Conservation (phyloP, 2,329 filamentous ascomycete genomes). For the Dissoconium aciculare region DNA sequence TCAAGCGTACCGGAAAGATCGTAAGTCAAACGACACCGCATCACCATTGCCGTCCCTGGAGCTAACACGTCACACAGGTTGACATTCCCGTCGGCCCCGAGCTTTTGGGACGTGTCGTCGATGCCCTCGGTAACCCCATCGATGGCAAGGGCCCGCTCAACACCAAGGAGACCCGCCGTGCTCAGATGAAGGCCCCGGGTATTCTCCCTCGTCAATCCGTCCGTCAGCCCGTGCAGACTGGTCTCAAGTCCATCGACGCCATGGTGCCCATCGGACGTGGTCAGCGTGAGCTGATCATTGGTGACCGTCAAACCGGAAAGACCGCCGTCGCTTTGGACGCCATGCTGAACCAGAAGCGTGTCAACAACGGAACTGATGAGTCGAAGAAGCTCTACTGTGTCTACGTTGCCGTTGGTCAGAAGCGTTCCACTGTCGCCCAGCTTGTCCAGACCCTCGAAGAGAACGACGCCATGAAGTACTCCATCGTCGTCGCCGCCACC, state of each 20-base stretch:
- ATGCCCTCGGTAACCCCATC: constrained; percentile 97
- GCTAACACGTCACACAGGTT: constrained; percentile 44
- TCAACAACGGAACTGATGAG: constrained; percentile 81
- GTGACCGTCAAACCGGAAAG: constrained; percentile 99
- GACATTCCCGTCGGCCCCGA: constrained; percentile 87
- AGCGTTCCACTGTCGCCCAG: constrained; percentile 98
- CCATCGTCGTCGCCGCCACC: constrained; percentile 81
- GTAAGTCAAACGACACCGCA: constrained; percentile 43
- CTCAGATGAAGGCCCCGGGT: constrained; percentile 96
- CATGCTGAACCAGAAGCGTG: constrained; percentile 98
- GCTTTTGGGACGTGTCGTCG: constrained; percentile 94
- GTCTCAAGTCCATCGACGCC: constrained; percentile 97
- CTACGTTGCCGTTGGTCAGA: constrained; percentile 98
- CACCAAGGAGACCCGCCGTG: constrained; percentile 81
- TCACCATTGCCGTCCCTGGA: constrained; percentile 1
- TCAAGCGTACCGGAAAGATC: constrained; percentile 99
- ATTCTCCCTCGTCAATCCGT: constrained; percentile 95
- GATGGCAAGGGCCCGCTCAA: constrained; percentile 98
- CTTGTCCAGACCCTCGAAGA: constrained; percentile 99
- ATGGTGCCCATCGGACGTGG: constrained; percentile 99
- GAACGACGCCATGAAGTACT: constrained; percentile 99
- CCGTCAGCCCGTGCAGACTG: constrained; percentile 97
- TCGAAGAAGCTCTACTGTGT: constrained; percentile 98
- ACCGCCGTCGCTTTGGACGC: constrained; percentile 95
- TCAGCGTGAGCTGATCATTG: constrained; percentile 99